These are phyloP conservation scores for Pseudoperonospora humuli DNA, from an alignment of 352 stramenopile species.

Conservation along the genomic window DNA sequence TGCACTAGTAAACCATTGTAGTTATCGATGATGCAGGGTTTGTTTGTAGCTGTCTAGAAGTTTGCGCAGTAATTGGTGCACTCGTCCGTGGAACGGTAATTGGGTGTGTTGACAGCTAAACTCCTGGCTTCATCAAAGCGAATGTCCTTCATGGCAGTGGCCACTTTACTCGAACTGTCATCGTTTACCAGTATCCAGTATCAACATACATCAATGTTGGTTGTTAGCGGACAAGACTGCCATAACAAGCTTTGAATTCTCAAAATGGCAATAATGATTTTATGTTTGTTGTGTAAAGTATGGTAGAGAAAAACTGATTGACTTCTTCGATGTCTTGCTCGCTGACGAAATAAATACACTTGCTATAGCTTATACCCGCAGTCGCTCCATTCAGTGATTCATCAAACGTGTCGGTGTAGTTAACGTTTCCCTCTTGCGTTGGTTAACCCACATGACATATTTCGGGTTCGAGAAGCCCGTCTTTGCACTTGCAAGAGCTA, in stretches of 20 bases:
- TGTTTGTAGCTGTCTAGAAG: conserved; percentile 20
- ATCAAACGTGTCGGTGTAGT: too few species aligned
- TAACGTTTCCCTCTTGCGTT: too few species aligned
- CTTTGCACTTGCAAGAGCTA: too few species aligned
- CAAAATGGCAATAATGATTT: too few species aligned
- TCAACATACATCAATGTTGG: conserved; percentile 62
- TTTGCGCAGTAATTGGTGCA: conserved; percentile 38
- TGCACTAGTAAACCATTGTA: conserved; percentile 47
- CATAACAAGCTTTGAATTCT: conserved; percentile 39
- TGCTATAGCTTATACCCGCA: too few species aligned
- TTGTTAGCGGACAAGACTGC: conserved; percentile 34
- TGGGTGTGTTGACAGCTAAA: conserved; percentile 61
- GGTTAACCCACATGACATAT: too few species aligned
- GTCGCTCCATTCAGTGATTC: too few species aligned
- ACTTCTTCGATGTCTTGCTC: too few species aligned
- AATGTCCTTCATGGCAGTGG: conserved; percentile 23
- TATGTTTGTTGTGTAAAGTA: too few species aligned
- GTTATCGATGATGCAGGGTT: conserved; percentile 57
- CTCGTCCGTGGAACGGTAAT: conserved; percentile 55
- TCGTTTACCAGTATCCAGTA: conserved; percentile 42
- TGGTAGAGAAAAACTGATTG: too few species aligned
- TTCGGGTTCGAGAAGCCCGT: too few species aligned
- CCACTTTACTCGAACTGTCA: conserved; percentile 15
- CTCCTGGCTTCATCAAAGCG: conserved; percentile 28
- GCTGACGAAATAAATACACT: too few species aligned